Base-by-base conservation (phyloP, 2,329 filamentous ascomycete species). In the Fusarium agapanthi region DNA sequence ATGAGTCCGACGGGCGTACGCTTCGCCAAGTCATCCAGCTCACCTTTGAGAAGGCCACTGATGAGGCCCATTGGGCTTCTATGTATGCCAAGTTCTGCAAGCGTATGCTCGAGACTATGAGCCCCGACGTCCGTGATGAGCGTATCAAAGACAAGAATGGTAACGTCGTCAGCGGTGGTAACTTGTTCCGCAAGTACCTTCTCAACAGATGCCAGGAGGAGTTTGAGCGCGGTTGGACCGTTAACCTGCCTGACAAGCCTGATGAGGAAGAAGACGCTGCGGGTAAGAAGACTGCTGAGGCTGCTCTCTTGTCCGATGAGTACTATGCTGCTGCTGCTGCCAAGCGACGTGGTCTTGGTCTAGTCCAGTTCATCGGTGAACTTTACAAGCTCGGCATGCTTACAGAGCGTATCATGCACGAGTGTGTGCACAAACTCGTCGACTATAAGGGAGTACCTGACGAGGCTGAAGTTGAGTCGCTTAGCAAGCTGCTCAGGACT, bases 41-140 rank as follows among this genome's bases (percentile, higher is more conserved):
- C 69, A 98, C 95, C 3, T 99, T 99, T 77, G 96, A 99, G 86
- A 99, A 99, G 87, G 96, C 96, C 73, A 98, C 95, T 35, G 96
- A 99, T 80, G 96, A 99, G 84, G 93, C 95, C 76, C 95, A 98
- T 85, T 99, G 96, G 95, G 95, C 95, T 61, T 93, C 93, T 26
- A 98, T 98, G 94, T 99, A 99, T 80, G 96, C 96, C 80, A 96
- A 95, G 83, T 99, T 99, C 89, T 97, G 95, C 87, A 95, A 95
- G 87, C 91, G 93, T 74, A 98, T 98, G 96, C 87, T 98, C 69
- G 93, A 97, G 82, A 95, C 90, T 70, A 98, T 98, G 94, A 97
- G 93, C 83, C 84, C 93, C 28, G 95, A 98, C 53, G 97, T 99
- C 81, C 94, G 95, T 78, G 96, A 99, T 77, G 95, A 98, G 85